phyloP scores from a whole-genome alignment of 192 early-diverging fungal species.

The Gamsiella multidivaricata region DNA sequence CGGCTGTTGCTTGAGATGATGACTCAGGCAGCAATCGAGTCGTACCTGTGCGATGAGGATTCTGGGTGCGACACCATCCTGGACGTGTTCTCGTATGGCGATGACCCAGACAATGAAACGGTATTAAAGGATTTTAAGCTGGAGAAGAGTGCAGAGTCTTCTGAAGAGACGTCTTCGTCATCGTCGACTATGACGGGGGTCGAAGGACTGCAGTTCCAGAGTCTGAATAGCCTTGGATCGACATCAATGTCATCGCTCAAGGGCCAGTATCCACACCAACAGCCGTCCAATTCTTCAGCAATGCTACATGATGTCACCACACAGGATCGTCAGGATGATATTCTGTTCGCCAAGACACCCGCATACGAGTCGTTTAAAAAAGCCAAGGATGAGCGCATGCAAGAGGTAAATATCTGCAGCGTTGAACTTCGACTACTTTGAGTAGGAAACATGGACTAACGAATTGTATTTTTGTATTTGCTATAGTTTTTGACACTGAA shows the following conservation, averaged over 20 bases:
- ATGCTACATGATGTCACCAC: slow-evolving; percentile 40
- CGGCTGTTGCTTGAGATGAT: slow-evolving; percentile 61
- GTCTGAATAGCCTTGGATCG: slow-evolving; percentile 16
- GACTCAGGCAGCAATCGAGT: slow-evolving; percentile 66
- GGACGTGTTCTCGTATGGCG: slow-evolving; percentile 65
- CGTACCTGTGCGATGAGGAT: slow-evolving; percentile 61
- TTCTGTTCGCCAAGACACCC: slow-evolving; percentile 45
- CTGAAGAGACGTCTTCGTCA: neutral
- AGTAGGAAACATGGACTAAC: too few relatives aligned
- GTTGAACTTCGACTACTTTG: too few relatives aligned
- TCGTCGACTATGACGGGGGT: slow-evolving; percentile 35
- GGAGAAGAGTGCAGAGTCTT: too few relatives aligned
- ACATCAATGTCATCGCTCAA: slow-evolving; percentile 8
- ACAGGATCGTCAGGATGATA: slow-evolving; percentile 52
- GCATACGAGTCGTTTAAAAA: slow-evolving; percentile 29
- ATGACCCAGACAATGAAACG: slow-evolving; percentile 55
- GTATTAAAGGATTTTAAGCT: slow-evolving; percentile 25
- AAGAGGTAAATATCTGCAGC: slow-evolving; percentile 43
- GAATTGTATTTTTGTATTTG: neutral
- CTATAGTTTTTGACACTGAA: slow-evolving; percentile 53
- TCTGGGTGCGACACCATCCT: slow-evolving; percentile 60
- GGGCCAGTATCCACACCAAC: neutral
- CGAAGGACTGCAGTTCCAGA: slow-evolving; percentile 58
- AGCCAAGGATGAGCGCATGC: slow-evolving; percentile 29
- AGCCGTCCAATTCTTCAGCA: neutral